phyloP scores from a whole-genome alignment of 2,329 filamentous ascomycete species.

The Neonectria faginata region DNA sequence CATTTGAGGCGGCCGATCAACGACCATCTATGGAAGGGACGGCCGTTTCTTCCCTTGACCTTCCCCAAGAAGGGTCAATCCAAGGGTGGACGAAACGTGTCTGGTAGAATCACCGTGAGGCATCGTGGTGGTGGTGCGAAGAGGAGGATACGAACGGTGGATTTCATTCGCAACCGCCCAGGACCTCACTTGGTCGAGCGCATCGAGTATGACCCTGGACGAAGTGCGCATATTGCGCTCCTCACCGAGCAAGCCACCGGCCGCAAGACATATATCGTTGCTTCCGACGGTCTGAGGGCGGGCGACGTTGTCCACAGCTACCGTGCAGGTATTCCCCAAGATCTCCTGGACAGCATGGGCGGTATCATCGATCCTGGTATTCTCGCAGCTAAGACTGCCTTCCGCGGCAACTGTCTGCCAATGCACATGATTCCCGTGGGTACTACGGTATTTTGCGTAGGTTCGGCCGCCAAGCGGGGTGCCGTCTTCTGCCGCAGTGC shows the following conservation, averaged over 20 bases:
- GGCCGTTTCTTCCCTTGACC: constrained; percentile 84
- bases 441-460: constrained; percentile 92
- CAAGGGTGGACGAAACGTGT: constrained; percentile 92
- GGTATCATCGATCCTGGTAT: constrained; percentile 95
- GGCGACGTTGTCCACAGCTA: constrained; percentile 96
- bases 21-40: constrained; percentile 95
- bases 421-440: constrained; percentile 96
- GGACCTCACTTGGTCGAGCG: constrained; percentile 91
- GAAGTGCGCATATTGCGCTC: constrained; percentile 92
- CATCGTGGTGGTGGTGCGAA: constrained; percentile 94
- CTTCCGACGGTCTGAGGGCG: constrained; percentile 91
- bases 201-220: constrained; percentile 95
- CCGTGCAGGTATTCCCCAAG: constrained; percentile 86
- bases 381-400: constrained; percentile 91
- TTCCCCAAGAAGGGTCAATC: constrained; percentile 92
- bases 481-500: constrained; percentile 96
- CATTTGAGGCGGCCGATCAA: constrained; percentile 94
- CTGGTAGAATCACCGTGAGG: constrained; percentile 85
- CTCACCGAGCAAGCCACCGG: constrained; percentile 79
- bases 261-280: constrained; percentile 89
- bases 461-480: constrained; percentile 76
- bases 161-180: constrained; percentile 82
- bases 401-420: constrained; percentile 93
- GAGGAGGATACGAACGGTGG: constrained; percentile 89
- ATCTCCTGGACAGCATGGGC: constrained; percentile 91